Base-by-base conservation (phyloP, 441 rosid genomes). In the Jatropha podagrica region DNA sequence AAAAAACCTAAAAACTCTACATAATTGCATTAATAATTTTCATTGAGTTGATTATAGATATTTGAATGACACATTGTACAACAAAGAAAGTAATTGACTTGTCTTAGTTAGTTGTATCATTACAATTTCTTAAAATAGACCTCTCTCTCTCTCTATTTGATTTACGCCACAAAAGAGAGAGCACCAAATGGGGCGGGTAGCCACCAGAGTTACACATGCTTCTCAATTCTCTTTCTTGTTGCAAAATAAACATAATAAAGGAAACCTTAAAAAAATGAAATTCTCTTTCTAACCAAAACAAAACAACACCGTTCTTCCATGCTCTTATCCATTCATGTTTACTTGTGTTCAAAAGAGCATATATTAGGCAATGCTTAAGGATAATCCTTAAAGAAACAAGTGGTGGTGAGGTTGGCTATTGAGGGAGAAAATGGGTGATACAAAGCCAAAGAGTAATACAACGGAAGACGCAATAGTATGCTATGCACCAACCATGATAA, bases 401-500 rank as follows among this genome's bases (percentile, higher is more conserved):
- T 65, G 6, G 37, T 9, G 32, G 32, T 37, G 37, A 15, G 10
- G 3, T 32, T 17, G 8, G 48, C n/a, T 4, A 44, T 15, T 11
- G 18, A 9, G 8, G 6, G 44, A 38, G 3, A 42, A 44, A 14
- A 18, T 14, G 60, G 9, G 20, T 3, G 62, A 27, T 2, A n/a
- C 42, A 12, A 12, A 10, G 54, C 14, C 27, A 10, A 23, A 7
- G 23, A 74, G 59, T 2, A 82, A 81, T 72, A 55, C 27, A 2
- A 17, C 90, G 0, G 85, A 71, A 4, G 85, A 83, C 17, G 74
- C 92, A 12, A 83, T 94, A 54, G 92, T 94, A 41, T 96, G 98
- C 78, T 96, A 94, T 23, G 93, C 97, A 9, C 99, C 99, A 2
- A 85, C 91, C 69, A 92, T 96, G 98, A 90, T 96, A 72, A 94